phyloP scores from a whole-genome alignment of 192 early-diverging fungal genomes.

The Mortierella alpina region DNA sequence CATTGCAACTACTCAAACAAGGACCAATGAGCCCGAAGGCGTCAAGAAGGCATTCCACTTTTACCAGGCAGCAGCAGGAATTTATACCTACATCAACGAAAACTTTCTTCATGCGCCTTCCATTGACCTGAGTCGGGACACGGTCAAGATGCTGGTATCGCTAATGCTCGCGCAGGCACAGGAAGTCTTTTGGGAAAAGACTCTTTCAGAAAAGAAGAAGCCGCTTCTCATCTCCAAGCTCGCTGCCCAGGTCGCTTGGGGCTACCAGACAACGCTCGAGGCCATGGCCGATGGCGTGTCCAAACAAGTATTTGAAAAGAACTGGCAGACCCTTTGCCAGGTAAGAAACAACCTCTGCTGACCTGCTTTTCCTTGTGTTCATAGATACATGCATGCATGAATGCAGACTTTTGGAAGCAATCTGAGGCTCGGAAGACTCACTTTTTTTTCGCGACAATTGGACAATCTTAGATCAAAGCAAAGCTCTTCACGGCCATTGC shows the following conservation, averaged over 20 bases:
- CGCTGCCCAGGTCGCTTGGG: slow-evolving; percentile 80
- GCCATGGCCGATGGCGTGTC: slow-evolving; percentile 71
- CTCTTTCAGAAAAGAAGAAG: slow-evolving; percentile 88
- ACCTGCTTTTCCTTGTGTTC: neutral
- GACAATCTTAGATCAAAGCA: slow-evolving; percentile 77
- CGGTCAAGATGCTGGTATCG: slow-evolving; percentile 84
- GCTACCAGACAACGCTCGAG: slow-evolving; percentile 83
- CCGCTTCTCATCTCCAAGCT: slow-evolving; percentile 91
- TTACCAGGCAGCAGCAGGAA: slow-evolving; percentile 93
- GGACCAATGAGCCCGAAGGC: slow-evolving; percentile 72
- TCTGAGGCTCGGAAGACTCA: neutral
- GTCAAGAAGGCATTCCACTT: slow-evolving; percentile 89
- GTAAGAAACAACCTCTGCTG: slow-evolving; percentile 42
- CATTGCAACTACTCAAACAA: slow-evolving; percentile 80
- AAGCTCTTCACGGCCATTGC: slow-evolving; percentile 89
- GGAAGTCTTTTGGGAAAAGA: slow-evolving; percentile 91
- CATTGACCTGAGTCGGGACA: slow-evolving; percentile 89
- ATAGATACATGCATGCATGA: neutral
- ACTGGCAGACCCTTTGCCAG: slow-evolving; percentile 86
- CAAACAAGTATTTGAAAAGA: slow-evolving; percentile 78
- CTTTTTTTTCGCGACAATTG: neutral
- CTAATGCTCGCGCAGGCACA: slow-evolving; percentile 97
- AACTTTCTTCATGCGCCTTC: slow-evolving; percentile 98
- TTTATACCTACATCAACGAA: slow-evolving; percentile 96
- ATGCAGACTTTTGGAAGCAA: neutral